Evolutionary conservation across 352 stramenopile species (phyloP).

Genomic region (Pythium phragmitis): DNA sequence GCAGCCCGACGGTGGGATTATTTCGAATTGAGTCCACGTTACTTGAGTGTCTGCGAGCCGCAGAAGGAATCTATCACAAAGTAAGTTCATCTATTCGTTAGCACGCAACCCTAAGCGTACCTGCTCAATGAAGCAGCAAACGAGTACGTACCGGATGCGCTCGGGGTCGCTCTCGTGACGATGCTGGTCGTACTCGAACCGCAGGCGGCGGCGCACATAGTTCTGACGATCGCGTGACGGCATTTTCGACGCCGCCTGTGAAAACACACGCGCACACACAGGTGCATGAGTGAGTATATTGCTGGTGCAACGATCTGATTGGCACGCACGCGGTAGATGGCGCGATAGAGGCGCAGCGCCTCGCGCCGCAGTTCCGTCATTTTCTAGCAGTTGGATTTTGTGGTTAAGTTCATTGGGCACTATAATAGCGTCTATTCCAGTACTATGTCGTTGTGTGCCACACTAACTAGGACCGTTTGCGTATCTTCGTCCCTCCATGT

Average conservation of each 20-base stretch:
- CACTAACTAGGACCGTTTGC: slow-evolving; percentile 6
- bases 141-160: slow-evolving; percentile 43
- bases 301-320: background rate
- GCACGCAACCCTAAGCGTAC: background rate
- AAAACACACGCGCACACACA: background rate
- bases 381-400: background rate
- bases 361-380: slow-evolving; percentile 31
- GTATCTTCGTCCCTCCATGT: background rate
- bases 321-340: slow-evolving; percentile 66
- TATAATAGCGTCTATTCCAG: background rate
- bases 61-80: slow-evolving; percentile 45
- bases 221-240: slow-evolving; percentile 57
- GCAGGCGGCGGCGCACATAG: slow-evolving; percentile 68
- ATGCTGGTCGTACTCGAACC: slow-evolving; percentile 68
- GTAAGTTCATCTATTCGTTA: background rate
- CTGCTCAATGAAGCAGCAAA: background rate
- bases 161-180: slow-evolving; percentile 52
- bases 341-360: slow-evolving; percentile 63
- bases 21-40: background rate
- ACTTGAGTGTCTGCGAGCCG: slow-evolving; percentile 69
- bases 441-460: background rate
- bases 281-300: background rate
- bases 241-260: slow-evolving; percentile 62
- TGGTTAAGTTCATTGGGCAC: background rate
- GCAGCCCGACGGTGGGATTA: background rate